These are phyloP conservation scores for Vitis cinerea DNA, from an alignment of 164 flowering plant genomes.

Conservation along the genomic window DNA sequence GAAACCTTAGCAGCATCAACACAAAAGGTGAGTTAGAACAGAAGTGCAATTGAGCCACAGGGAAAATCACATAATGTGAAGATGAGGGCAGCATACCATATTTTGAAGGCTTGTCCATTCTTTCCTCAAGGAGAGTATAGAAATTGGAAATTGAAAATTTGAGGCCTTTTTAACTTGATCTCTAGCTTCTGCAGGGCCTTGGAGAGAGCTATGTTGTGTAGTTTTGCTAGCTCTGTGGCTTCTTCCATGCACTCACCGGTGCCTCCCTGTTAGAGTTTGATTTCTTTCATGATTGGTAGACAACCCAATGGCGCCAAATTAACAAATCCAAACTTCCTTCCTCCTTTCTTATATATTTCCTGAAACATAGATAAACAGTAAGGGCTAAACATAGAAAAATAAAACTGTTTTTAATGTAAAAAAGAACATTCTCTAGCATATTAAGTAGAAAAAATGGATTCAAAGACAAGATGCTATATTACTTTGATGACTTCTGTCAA, in stretches of 20 bases:
- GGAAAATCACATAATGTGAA: no score
- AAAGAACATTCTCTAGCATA: no score
- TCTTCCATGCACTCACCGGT: conserved; percentile 7
- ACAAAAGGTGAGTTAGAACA: no score
- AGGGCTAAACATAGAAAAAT: no score
- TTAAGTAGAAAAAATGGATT: no score
- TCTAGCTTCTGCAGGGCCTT: not conserved
- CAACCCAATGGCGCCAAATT: conserved; percentile 10
- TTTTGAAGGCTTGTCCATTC: not conserved
- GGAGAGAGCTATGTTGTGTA: conserved; percentile 12
- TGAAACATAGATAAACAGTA: not conserved
- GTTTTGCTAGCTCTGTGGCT: not conserved
- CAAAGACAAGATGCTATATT: not conserved
- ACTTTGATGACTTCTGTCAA: conserved; percentile 16
- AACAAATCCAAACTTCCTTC: conserved; percentile 9
- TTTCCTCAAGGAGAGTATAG: not conserved
- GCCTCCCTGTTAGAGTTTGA: not conserved
- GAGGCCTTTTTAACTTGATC: conserved; percentile 13
- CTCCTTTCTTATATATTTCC: conserved; percentile 7
- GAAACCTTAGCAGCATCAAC: conserved; percentile 8
- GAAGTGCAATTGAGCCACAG: no score
- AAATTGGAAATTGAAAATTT: conserved; percentile 13
- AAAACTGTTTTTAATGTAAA: no score
- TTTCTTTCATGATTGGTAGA: not conserved
- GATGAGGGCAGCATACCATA: conserved; percentile 8